Evolutionary conservation across 2,329 filamentous ascomycete species (phyloP).

Genomic region (Trichoderma harzianum): DNA sequence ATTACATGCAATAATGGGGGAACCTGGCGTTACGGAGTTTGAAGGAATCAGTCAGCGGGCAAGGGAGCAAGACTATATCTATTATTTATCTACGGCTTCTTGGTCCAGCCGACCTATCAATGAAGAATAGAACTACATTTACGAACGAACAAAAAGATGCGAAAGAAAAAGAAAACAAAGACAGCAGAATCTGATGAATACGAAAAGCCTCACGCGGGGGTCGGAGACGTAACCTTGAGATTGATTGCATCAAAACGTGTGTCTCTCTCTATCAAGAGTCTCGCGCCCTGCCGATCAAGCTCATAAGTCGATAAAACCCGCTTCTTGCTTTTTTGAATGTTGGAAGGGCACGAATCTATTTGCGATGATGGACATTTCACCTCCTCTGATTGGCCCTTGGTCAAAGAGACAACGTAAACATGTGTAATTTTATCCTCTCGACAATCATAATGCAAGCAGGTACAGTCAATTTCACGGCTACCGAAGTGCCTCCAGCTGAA

Average conservation of each 20-base stretch:
- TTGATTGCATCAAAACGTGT: conserved; percentile 34
- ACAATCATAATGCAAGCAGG: not conserved
- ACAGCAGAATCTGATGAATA: conserved; percentile 24
- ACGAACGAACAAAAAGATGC: not conserved
- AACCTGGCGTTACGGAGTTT: not conserved
- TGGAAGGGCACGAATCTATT: not conserved
- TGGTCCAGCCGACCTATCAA: too few species aligned
- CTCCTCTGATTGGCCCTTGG: not conserved
- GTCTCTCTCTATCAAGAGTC: conserved; percentile 51
- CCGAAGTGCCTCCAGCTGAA: too few species aligned
- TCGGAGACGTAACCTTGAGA: conserved; percentile 57
- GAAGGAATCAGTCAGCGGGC: not conserved
- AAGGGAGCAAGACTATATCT: not conserved
- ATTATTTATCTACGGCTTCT: not conserved
- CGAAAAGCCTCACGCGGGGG: conserved; percentile 41
- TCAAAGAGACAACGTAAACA: not conserved
- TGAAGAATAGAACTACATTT: not conserved
- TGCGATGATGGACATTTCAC: not conserved
- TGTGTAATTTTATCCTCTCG: not conserved
- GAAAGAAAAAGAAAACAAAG: not conserved
- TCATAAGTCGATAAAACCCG: conserved; percentile 30
- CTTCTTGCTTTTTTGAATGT: not conserved
- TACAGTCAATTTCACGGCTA: too few species aligned
- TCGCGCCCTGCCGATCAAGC: conserved; percentile 60
- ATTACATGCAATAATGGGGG: not conserved